phyloP scores from a whole-genome alignment of 108 stramenopile genomes.

The Fistulifera pelliculosa region DNA sequence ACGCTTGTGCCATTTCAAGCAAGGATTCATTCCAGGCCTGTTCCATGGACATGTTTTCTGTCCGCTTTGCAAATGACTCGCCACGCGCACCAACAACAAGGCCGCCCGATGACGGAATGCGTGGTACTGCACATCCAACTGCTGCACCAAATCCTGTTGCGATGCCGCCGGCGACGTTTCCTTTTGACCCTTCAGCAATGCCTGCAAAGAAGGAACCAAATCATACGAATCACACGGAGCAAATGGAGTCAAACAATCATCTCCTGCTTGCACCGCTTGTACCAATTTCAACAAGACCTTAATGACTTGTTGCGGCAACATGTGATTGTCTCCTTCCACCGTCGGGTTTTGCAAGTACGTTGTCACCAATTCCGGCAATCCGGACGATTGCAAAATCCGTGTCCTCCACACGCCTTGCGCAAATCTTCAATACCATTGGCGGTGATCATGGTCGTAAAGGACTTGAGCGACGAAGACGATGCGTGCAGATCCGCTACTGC shows the following conservation, averaged over 20 bases:
- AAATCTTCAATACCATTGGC: slow-evolving; percentile 94
- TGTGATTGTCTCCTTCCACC: slow-evolving; percentile 90
- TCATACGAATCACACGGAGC: slow-evolving; percentile 31
- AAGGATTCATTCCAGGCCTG: slow-evolving; percentile 79
- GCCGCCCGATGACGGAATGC: slow-evolving; percentile 74
- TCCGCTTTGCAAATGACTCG: slow-evolving; percentile 46
- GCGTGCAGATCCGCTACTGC: slow-evolving; percentile 87
- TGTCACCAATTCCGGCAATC: slow-evolving; percentile 83
- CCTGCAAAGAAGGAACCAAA: slow-evolving; percentile 37
- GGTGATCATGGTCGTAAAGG: slow-evolving; percentile 80
- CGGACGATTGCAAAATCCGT: slow-evolving; percentile 88
- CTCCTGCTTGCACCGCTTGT: slow-evolving; percentile 15
- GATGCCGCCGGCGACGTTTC: slow-evolving; percentile 18
- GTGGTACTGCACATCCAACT: neutral
- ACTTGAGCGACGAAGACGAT: slow-evolving; percentile 84
- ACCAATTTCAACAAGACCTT: slow-evolving; percentile 82
- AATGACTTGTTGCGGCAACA: slow-evolving; percentile 85
- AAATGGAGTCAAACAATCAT: slow-evolving; percentile 17
- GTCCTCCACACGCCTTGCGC: slow-evolving; percentile 92
- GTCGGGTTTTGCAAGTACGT: slow-evolving; percentile 90
- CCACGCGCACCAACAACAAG: slow-evolving; percentile 52
- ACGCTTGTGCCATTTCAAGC: slow-evolving; percentile 64
- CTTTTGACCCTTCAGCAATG: slow-evolving; percentile 12
- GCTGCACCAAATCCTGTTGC: slow-evolving; percentile 20
- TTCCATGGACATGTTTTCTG: slow-evolving; percentile 30